phyloP scores from a whole-genome alignment of 345 rosid species.

The Lenwebbia sp. region DNA sequence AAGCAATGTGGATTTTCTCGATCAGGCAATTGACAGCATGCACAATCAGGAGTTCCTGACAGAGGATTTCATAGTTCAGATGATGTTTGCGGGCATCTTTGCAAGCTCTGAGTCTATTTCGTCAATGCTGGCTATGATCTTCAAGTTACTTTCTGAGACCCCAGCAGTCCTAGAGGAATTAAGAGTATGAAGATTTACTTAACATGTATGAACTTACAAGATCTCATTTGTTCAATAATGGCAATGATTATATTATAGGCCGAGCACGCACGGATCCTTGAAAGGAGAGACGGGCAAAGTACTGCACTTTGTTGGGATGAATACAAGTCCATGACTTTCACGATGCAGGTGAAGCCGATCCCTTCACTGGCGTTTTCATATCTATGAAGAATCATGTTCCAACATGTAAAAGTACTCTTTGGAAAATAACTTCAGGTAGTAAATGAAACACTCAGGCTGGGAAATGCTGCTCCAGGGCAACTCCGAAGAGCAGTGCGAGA shows the following conservation, averaged over 20 bases:
- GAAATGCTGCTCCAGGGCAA: slow-evolving; percentile 18
- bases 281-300: neutral
- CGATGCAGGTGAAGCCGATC: neutral
- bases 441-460: slow-evolving; percentile 35
- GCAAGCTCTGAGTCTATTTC: slow-evolving; percentile 14
- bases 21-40: slow-evolving; percentile 6
- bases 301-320: neutral
- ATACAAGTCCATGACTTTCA: neutral
- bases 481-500: slow-evolving; percentile 25
- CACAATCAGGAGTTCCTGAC: slow-evolving; percentile 7
- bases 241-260: neutral
- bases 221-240: neutral
- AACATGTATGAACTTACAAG: neutral
- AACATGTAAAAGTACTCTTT: neutral
- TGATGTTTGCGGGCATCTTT: neutral
- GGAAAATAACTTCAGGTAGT: slow-evolving; percentile 17
- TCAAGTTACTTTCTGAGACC: neutral
- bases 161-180: neutral
- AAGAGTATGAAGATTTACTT: neutral
- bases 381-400: neutral
- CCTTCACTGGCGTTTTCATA: neutral
- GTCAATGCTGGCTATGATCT: neutral
- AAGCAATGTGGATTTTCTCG: neutral
- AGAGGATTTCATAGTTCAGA: slow-evolving; percentile 2
- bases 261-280: neutral